Evolutionary conservation across 345 rosid species (phyloP).

Genomic region (Euphorbia peplus): DNA sequence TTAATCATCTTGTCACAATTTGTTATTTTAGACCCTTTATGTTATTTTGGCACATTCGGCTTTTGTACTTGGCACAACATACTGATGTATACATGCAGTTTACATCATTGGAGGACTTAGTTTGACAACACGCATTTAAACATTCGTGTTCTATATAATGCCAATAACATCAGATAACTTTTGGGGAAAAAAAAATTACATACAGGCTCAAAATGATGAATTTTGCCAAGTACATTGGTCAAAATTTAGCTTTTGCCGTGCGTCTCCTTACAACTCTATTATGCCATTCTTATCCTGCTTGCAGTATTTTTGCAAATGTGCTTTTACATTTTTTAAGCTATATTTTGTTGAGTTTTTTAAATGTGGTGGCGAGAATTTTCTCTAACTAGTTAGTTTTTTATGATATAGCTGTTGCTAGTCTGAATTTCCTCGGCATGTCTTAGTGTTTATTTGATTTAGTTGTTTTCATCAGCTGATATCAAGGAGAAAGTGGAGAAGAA

Average conservation of each 20-base stretch:
- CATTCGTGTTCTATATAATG: too few species aligned
- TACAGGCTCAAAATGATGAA: too few species aligned
- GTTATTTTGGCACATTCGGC: too few species aligned
- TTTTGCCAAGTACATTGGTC: too few species aligned
- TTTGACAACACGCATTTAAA: neutral
- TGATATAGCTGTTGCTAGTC: constrained; percentile 5
- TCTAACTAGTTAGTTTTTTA: neutral
- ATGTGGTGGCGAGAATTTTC: neutral
- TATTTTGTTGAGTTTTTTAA: neutral
- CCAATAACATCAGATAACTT: too few species aligned
- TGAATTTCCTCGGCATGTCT: constrained; percentile 6
- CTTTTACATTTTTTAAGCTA: neutral
- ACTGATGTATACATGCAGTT: too few species aligned
- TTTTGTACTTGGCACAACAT: too few species aligned
- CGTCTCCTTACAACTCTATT: neutral
- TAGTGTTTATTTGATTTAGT: constrained; percentile 5
- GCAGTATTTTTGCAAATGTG: neutral
- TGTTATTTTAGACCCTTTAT: too few species aligned
- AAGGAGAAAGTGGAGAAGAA: constrained; percentile 74
- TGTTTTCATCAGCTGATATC: constrained; percentile 56
- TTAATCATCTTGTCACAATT: too few species aligned
- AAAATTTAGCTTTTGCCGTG: too few species aligned
- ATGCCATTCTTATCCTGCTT: neutral
- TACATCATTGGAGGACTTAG: too few species aligned
- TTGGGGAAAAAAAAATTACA: too few species aligned